These are phyloP conservation scores for Cutaneotrichosporon arboriforme DNA, from an alignment of 1,284 basidiomycete genomes.

Conservation along the genomic window DNA sequence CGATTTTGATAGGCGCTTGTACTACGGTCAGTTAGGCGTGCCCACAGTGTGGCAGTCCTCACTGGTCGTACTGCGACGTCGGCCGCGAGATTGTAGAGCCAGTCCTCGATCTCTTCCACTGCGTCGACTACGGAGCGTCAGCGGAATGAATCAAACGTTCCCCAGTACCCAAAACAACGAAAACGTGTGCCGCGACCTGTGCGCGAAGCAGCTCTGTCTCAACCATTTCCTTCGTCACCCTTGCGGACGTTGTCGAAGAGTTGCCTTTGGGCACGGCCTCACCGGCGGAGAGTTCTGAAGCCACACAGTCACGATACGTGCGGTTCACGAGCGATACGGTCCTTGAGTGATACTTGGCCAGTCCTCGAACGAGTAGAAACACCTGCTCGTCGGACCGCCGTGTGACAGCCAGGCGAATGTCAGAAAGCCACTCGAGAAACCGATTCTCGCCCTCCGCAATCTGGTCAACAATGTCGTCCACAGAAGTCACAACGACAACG, in stretches of 20 bases:
- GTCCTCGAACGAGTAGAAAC: slow-evolving; percentile 43
- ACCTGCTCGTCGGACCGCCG: slow-evolving; percentile 28
- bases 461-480: slow-evolving; percentile 40
- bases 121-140: slow-evolving; percentile 35
- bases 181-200: slow-evolving; percentile 36
- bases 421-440: slow-evolving; percentile 30
- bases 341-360: slow-evolving; percentile 39
- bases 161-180: slow-evolving; percentile 39
- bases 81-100: slow-evolving; percentile 44
- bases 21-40: slow-evolving; percentile 15
- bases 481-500: slow-evolving; percentile 33
- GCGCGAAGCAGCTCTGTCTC: slow-evolving; percentile 41
- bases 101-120: slow-evolving; percentile 45
- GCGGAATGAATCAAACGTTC: background rate
- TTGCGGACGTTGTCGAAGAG: background rate
- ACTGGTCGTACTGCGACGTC: slow-evolving; percentile 47
- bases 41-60: slow-evolving; percentile 8
- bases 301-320: slow-evolving; percentile 33
- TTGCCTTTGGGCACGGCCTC: background rate
- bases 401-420: slow-evolving; percentile 27
- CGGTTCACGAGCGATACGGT: slow-evolving; percentile 30
- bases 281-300: slow-evolving; percentile 23
- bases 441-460: slow-evolving; percentile 21
- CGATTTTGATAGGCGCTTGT: slow-evolving; percentile 44
- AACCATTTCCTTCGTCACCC: slow-evolving; percentile 32